phyloP scores from a whole-genome alignment of 371 early-diverging fungal genomes.

The Sanchytrium tribonematis region DNA sequence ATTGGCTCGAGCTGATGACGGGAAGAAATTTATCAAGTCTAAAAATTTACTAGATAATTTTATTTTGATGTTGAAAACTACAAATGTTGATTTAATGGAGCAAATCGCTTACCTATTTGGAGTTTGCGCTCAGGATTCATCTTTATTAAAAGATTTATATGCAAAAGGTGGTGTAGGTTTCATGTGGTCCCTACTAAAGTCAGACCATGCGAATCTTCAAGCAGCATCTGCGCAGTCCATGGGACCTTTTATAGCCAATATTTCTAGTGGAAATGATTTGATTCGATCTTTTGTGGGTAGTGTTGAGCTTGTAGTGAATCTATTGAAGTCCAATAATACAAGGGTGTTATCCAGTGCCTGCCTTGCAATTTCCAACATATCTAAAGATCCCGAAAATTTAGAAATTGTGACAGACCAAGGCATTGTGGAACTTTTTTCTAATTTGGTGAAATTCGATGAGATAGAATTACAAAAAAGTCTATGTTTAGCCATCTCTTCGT shows the following conservation, averaged over 20 bases:
- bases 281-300: constrained; percentile 30
- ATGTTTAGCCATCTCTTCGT: constrained; percentile 23
- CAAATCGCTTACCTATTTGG: neutral
- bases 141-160: neutral
- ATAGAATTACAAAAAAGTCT: constrained; percentile 23
- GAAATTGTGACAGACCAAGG: constrained; percentile 35
- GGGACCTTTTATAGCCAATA: constrained; percentile 27
- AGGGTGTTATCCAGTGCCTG: constrained; percentile 25
- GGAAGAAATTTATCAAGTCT: neutral
- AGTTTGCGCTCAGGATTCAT: neutral
- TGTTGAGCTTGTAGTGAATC: constrained; percentile 25
- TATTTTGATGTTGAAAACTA: neutral
- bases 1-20: neutral
- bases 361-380: constrained; percentile 28
- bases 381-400: constrained; percentile 27
- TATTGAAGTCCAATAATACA: constrained; percentile 22
- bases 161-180: constrained; percentile 23
- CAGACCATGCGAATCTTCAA: constrained; percentile 20
- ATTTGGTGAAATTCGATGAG: constrained; percentile 20
- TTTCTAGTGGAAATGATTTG: constrained; percentile 23
- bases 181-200: constrained; percentile 27
- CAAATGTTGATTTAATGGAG: neutral
- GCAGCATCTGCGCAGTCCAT: constrained; percentile 30
- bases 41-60: neutral
- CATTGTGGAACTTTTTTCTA: constrained; percentile 26